Base-by-base conservation (phyloP, 2,329 filamentous ascomycete species). In the Aspergillus pseudoglaucus region DNA sequence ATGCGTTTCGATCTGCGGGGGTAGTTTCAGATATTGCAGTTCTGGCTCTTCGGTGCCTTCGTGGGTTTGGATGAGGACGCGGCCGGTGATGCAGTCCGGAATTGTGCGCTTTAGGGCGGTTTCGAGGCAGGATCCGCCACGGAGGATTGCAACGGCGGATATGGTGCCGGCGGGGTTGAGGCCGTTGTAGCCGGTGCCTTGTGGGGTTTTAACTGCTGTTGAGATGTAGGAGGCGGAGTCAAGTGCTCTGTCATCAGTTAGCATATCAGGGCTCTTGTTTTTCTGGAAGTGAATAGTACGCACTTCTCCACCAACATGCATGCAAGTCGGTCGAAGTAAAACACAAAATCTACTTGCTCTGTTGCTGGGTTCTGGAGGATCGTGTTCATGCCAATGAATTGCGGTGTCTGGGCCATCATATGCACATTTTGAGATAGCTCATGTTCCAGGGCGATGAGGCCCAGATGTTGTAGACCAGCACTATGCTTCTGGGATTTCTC, bases 321-420 rank as follows among this genome's bases (percentile, higher is more conserved):
- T 2, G 88, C 83, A 33, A 97, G 75, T 33, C 93, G 82, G 68
- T 98, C 90, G 67, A 97, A 96, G 70, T 97, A 97, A 70, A 97
- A 97, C 53, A 95, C 88, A 65, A 96, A 97, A 59, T 97, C 90
- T 63, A 95, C 91, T 38, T 88, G 80, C 6, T 79, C 75, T 0
- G 89, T 91, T 42, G 83, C 79, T 15, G 87, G 85, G 58, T 93
- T 80, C 62, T 94, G 85, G 37, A 98, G 81, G 48, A 96, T 87
- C 0, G 90, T 96, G 65, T 88, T 90, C 80, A 98, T 95, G 42
- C 84, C 90, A 48, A 77, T 78, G 47, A 96, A 77, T 67, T 98
- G 93, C 7, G 84, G 80, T 1, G 87, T 95, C 52, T 87, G 79
- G 39, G 84, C 76, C 48, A 97, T 72, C 14, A 94, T 68, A 4